These are phyloP conservation scores for Lactarius trivialis DNA, from an alignment of 768 basidiomycete genomes.

Conservation along the genomic window DNA sequence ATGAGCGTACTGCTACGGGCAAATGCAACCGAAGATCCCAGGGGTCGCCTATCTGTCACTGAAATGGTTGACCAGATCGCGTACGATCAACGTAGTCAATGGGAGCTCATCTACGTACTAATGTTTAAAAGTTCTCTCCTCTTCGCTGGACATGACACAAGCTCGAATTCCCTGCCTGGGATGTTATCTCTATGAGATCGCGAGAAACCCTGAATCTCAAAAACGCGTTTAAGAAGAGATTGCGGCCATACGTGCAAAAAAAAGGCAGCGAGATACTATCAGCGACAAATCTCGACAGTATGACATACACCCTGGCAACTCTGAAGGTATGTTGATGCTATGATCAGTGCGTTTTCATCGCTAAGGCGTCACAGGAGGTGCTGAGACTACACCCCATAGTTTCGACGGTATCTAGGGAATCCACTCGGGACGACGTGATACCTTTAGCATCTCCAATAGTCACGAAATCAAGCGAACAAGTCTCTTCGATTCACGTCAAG, in stretches of 20 bases:
- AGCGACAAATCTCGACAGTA: background rate
- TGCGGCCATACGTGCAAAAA: conserved; percentile 1
- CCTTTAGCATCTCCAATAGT: conserved; percentile 18
- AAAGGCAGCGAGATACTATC: background rate
- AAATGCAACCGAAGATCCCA: conserved; percentile 20
- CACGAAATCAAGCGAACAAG: background rate
- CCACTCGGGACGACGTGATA: conserved; percentile 21
- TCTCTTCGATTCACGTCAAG: conserved; percentile 1
- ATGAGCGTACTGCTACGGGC: conserved; percentile 25
- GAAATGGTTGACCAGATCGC: conserved; percentile 24
- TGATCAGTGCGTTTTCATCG: background rate
- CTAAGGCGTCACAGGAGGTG: background rate
- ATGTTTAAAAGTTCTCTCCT: background rate
- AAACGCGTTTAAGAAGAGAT: conserved; percentile 13
- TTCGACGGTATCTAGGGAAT: background rate
- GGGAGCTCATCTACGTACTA: background rate
- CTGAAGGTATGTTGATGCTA: background rate
- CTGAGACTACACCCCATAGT: conserved; percentile 20
- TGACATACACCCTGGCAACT: background rate
- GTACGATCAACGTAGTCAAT: background rate
- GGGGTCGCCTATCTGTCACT: conserved; percentile 8
- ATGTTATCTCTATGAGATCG: conserved; percentile 1
- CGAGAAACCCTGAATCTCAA: conserved; percentile 1
- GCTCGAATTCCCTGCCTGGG: background rate
- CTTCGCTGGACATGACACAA: conserved; percentile 1